Evolutionary conservation across 1,284 basidiomycete genomes (phyloP), one percentile per base, ranked within the genome.

Genomic region (Apiotrichum gracile): DNA sequence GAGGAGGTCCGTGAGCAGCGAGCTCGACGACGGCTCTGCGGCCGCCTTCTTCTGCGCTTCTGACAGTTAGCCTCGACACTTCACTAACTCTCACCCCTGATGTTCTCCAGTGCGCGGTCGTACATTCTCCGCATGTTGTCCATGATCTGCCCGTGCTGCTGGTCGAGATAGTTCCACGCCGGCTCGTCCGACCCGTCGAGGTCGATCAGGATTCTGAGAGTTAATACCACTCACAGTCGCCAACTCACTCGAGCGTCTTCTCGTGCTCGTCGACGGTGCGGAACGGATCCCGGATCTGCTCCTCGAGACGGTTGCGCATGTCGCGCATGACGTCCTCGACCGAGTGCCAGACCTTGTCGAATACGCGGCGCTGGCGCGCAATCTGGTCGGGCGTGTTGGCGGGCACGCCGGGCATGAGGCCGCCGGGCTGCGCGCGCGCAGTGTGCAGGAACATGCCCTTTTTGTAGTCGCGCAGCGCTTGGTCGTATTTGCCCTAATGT

Each of bases 281-380:
- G 5, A 16, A 27, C 3, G 86, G 81, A 62, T 97, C 90, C 67
- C 87, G 84, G 34, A 99, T 76, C 64, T 88, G 84, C 10, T 80
- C 79, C 44, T 87, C 76, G n/a, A 98, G 79, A 29, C 85, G 82
- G 44, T 78, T 82, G 62, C 85, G 82, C 89, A 98, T 90, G 68
- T 94, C 91, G 34, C 81, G 81, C 86, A 98, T 94, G 40, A 92
- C 91, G 65, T 85, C 88, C 76, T 98, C 94, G 14, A 97, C 93
- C 25, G 85, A 91, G 4, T 79, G 82, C 96, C 96, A 99, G 2
- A 98, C 91, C 75, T 94, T 97, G 58, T 97, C 90, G 47, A 97
- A 83, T 35, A 99, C 88, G 35, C 92, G 82, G 64, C 85, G 88
- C 74, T 96, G 91, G 68, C 92, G 90, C 61, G 83, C 85, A 49